Evolutionary conservation across 768 basidiomycete species (phyloP).

Genomic region (Chlorophyllum brunneum): DNA sequence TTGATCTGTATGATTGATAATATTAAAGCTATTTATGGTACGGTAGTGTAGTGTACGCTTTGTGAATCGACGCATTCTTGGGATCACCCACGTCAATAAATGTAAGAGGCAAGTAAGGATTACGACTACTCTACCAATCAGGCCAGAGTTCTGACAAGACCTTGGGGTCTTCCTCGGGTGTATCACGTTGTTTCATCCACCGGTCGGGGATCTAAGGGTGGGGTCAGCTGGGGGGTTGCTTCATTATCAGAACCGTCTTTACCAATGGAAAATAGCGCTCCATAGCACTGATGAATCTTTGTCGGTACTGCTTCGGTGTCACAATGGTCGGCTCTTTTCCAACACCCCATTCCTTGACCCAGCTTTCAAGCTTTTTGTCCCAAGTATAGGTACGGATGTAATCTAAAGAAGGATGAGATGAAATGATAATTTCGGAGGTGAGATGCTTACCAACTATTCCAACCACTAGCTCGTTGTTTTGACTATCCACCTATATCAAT

Average conservation of each 20-base stretch:
- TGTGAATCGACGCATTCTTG: slow-evolving; percentile 1
- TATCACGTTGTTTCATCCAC: slow-evolving; percentile 86
- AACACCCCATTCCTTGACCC: slow-evolving; percentile 91
- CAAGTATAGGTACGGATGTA: slow-evolving; percentile 95
- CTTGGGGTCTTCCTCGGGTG: slow-evolving; percentile 69
- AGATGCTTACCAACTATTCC: slow-evolving; percentile 87
- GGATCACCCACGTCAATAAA: background rate
- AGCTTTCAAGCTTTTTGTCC: slow-evolving; percentile 98
- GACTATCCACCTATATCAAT: slow-evolving; percentile 66
- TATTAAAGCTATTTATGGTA: slow-evolving; percentile 7
- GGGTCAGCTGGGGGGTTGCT: slow-evolving; percentile 11
- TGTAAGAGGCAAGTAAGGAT: background rate
- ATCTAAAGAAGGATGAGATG: slow-evolving; percentile 42
- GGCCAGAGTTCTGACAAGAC: slow-evolving; percentile 57
- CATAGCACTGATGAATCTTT: slow-evolving; percentile 84
- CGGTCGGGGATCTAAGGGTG: slow-evolving; percentile 70
- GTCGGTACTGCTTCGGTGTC: slow-evolving; percentile 91
- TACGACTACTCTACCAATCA: slow-evolving; percentile 46
- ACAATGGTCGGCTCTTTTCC: slow-evolving; percentile 93
- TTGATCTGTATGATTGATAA: slow-evolving; percentile 27
- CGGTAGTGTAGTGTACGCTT: background rate
- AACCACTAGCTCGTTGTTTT: slow-evolving; percentile 86
- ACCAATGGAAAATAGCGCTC: slow-evolving; percentile 88
- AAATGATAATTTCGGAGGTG: background rate
- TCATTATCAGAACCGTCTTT: slow-evolving; percentile 20